Evolutionary conservation across 495 filamentous ascomycete species (phyloP), one percentile per base, ranked within the genome.

Genomic region (Usnea hakonensis): DNA sequence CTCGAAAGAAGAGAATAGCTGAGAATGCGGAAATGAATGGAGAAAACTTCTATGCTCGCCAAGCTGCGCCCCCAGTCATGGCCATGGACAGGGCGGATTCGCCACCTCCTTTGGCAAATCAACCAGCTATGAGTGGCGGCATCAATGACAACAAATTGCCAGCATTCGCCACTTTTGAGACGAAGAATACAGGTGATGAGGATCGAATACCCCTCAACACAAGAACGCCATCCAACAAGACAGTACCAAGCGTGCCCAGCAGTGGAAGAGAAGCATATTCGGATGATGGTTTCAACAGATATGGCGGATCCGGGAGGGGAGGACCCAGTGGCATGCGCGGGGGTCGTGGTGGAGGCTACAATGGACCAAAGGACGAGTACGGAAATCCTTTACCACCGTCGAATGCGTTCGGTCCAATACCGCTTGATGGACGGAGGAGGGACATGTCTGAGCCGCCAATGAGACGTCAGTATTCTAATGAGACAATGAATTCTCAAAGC

Each of bases 21-120:
- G 89, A 94, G 68, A 96, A 96, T 71, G 85, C 91, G 3, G 90
- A 96, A 68, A 96, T 96, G 91, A 97, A 89, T 71, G 91, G 91
- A 23, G 83, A 92, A 64, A 92, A 90, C 70, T 97, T 87, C 72
- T 96, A 95, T 72, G 87, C 86, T 66, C 85, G 88, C 55, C 83
- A 90, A 67, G 73, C 79, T 23, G 66, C 81, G 0, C 74, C 76
- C 0, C 72, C 76, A 28, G 61, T 78, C 4, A 63, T 69, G 19
- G 67, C 78, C 17, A 67, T 77, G 35, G 60, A 55, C 37, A 70
- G 72, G 66, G 74, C 79, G 58, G 70, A 76, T 65, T 76, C 76
- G 17, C 76, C 78, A 5, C 81, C 77, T 32, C 77, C 79, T 4
- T 65, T 82, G 58, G 68, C 65, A 17, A 65, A 71, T 11, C 81